Evolutionary conservation across 2,329 filamentous ascomycete genomes (phyloP), one percentile per base, ranked within the genome.

Genomic region (Rhinocladiella mackenziei): DNA sequence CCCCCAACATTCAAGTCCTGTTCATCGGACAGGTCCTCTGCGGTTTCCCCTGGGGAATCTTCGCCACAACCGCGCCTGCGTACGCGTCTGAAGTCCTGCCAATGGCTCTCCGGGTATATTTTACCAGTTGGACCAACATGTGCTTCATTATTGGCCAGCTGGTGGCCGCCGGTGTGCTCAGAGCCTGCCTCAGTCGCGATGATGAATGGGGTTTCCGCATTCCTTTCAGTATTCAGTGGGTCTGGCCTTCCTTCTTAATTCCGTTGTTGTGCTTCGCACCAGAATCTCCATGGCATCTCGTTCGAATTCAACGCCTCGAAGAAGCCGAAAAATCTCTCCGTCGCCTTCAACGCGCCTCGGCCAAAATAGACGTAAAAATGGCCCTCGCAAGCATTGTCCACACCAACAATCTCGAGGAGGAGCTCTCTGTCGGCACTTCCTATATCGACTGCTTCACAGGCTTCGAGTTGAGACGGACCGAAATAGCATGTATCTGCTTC

Each of bases 41-140:
- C 60, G 79, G 79, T 48, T 58, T 83, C 3, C 79, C 79, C 2
- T 83, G 79, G 79, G 79, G 79, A 18, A 74, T 83, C 56, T 83
- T 83, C 61, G 79, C 81, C 54, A 77, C 78, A 59, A 81, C 81
- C 58, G 72, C 78, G 3, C 79, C 79, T 1, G 78, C 79, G 5
- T 83, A 81, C 66, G 77, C 72, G 62, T 65, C 64, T 56, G 79
- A 83, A 60, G 78, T 83, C 44, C 76, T 79, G 2, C 78, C 78
- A 1, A 70, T 82, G 39, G 65, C 65, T 57, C 62, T 83, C 42
- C 9, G 29, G 22, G 35, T 26, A 4, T 31, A 29, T 20, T 29
- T 31, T 10, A 39, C 37, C 10, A 59, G 26, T 10, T 30, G 23
- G 37, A 30, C 26, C 15, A 29, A 39, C n/a, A 39, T 39, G 37